These are phyloP conservation scores for Scortechinia acanthostroma DNA, from an alignment of 2,329 filamentous ascomycete genomes.

Conservation along the genomic window DNA sequence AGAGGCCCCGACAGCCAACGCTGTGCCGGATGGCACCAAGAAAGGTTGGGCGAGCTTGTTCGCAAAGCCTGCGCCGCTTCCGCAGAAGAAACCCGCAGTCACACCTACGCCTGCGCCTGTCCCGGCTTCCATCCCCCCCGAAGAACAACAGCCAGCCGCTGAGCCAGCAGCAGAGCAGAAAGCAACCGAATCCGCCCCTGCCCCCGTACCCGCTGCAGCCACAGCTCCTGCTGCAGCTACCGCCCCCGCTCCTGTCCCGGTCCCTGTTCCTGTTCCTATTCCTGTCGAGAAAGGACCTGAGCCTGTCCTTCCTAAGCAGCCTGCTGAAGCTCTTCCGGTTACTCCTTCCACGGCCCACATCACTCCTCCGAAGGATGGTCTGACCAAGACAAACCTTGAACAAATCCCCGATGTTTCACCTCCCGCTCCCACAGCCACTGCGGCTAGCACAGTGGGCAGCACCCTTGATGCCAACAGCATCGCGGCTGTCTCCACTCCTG, in stretches of 20 bases:
- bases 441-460: constrained; percentile 56
- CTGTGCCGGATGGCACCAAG: constrained; percentile 13
- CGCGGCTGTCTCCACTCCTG: constrained; percentile 24
- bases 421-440: constrained; percentile 50
- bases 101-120: constrained; percentile 9
- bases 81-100: constrained; percentile 33
- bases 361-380: constrained; percentile 14
- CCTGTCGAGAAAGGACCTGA: constrained; percentile 8
- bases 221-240: constrained; percentile 16
- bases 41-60: constrained; percentile 17
- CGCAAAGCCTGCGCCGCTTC: constrained; percentile 29
- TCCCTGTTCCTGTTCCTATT: constrained; percentile 10
- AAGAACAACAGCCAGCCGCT: neutral
- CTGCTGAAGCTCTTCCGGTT: too few relatives aligned
- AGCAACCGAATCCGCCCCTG: constrained; percentile 6
- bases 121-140: neutral
- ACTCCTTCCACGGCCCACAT: constrained; percentile 7
- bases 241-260: constrained; percentile 10
- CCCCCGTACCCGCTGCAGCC: constrained; percentile 14
- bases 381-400: constrained; percentile 61
- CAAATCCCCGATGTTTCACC: constrained; percentile 55
- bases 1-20: constrained; percentile 17
- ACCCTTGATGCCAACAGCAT: constrained; percentile 36
- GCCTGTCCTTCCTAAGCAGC: constrained; percentile 7
- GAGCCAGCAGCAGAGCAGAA: neutral